These are phyloP conservation scores for Basipetospora chlamydospora DNA, from an alignment of 2,329 filamentous ascomycete species.

Conservation along the genomic window DNA sequence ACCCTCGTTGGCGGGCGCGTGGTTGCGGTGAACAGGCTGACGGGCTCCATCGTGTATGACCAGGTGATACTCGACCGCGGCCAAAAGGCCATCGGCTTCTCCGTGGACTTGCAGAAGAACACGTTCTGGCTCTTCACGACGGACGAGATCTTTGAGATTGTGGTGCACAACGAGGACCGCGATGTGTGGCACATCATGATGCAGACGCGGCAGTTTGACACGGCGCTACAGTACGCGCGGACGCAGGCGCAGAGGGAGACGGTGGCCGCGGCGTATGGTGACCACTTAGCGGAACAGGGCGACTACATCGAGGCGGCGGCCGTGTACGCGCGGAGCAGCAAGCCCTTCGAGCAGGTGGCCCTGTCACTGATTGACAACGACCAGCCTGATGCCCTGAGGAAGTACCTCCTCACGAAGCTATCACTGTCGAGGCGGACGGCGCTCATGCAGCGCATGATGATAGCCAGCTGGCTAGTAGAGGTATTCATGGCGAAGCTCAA, in stretches of 20 bases:
- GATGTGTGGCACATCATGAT: constrained; percentile 94
- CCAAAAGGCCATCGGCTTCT: constrained; percentile 68
- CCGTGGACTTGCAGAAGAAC: constrained; percentile 84
- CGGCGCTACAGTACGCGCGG: constrained; percentile 72
- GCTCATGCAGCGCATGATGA: constrained; percentile 88
- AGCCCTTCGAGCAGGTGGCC: constrained; percentile 92
- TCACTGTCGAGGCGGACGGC: constrained; percentile 66
- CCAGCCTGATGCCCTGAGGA: constrained; percentile 79
- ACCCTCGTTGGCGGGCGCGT: constrained; percentile 70
- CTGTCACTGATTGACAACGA: constrained; percentile 79
- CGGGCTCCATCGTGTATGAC: constrained; percentile 74
- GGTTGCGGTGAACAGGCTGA: constrained; percentile 74
- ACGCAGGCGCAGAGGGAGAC: constrained; percentile 73
- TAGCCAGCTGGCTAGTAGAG: constrained; percentile 88
- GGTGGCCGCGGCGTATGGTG: constrained; percentile 81
- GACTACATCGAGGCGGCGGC: constrained; percentile 74
- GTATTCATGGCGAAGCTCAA: constrained; percentile 97
- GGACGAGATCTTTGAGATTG: constrained; percentile 85
- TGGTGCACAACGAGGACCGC: constrained; percentile 76
- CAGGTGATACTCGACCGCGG: constrained; percentile 71
- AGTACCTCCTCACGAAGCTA: constrained; percentile 78
- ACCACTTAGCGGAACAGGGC: constrained; percentile 69
- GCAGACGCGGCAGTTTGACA: constrained; percentile 72
- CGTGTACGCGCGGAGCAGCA: constrained; percentile 89
- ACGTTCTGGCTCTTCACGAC: constrained; percentile 95